Evolutionary conservation across 116 monocot species (phyloP), one percentile per base, ranked within the genome.

Genomic region (Papilionanthe hybrid): DNA sequence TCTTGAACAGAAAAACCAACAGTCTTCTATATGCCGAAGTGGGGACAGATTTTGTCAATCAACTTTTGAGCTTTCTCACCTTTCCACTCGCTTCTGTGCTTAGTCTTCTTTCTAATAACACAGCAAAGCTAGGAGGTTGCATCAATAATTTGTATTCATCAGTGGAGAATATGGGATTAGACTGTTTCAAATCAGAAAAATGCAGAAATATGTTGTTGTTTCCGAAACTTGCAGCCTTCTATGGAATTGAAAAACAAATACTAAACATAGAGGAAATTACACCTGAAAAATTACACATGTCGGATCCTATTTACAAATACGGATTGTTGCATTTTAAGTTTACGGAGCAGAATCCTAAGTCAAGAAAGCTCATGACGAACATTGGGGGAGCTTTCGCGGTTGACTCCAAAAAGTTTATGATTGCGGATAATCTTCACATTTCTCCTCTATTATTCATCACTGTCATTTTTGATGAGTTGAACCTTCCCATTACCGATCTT

Each of bases 11-110:
- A 48, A 12, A 20, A 4, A 77, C 71, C 4, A 76, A 71, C 7
- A 72, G 56, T 25, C 15, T 86, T 15, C 3, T 86, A 32, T 79
- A 80, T 25, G 86, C 80, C 20, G 60, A 83, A 72, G 75, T 22
- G 0, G 72, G 72, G 19, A 63, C 45, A 44, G 80, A 86, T 55
- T 80, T 86, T 18, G 57, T 76, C 0, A 65, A 83, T 65, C 28
- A 83, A 23, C 5, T 86, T 1, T 78, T 86, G 30, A 73, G 76
- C 41, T 76, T 87, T 81, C 75, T 87, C 4, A 79, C 78, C n/a
- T 75, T 78, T 55, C 78, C 79, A 22, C 42, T 84, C 0, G 76
- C 78, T 5, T 78, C 65, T 3, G 60, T 81, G 20, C 15, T 42
- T 5, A 42, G 2, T 9, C 10, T 65, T 8, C 27, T 65, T 7